Conservation (phyloP, 148 eudicot species). For the Rhododendron ferrugineum region DNA sequence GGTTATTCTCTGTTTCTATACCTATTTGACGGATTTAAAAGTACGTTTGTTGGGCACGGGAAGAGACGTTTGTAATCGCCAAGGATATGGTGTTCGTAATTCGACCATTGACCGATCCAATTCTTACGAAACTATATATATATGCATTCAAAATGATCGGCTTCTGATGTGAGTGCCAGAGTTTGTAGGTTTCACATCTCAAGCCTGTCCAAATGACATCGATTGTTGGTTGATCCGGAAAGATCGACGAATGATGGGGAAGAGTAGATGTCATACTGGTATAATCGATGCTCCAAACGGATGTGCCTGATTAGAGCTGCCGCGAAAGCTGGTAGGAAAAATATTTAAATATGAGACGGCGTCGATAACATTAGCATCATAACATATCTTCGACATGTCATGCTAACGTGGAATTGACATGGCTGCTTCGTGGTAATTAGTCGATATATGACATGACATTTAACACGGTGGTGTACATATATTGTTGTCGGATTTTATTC, state of each 20-base stretch:
- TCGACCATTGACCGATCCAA: neutral
- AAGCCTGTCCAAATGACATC: neutral
- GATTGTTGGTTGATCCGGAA: neutral
- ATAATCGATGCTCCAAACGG: neutral
- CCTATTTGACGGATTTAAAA: neutral
- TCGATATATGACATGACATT: neutral
- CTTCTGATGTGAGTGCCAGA: neutral
- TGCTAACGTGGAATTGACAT: neutral
- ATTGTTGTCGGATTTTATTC: neutral
- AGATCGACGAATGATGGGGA: neutral
- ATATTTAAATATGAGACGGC: neutral
- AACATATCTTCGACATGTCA: neutral
- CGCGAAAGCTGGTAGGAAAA: neutral
- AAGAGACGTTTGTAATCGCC: neutral
- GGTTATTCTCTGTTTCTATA: neutral
- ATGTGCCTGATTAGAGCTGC: neutral
- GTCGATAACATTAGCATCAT: neutral
- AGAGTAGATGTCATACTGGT: neutral
- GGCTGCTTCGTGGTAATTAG: neutral
- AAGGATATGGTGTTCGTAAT: neutral
- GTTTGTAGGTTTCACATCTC: neutral
- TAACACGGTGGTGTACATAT: neutral
- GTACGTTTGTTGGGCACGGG: neutral
- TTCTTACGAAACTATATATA: neutral
- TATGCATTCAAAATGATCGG: neutral